Evolutionary conservation across 2,329 filamentous ascomycete species (phyloP), one percentile per base, ranked within the genome.

Genomic region (Apiospora marii): DNA sequence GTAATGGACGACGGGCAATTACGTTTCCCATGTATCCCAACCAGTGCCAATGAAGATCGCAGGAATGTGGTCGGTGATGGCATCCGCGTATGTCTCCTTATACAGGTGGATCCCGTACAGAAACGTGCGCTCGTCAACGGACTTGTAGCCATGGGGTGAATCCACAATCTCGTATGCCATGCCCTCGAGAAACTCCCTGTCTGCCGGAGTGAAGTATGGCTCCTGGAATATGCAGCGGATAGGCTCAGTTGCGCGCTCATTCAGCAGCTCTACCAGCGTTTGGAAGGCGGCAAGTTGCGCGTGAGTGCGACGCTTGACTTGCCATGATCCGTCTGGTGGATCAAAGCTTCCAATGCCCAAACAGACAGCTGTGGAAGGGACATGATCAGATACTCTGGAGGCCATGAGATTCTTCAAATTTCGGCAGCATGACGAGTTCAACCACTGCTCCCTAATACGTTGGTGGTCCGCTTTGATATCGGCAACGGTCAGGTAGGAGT

Each of bases 91-190:
- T 53, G 88, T 85, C 49, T 81, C 83, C 30, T 82, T 83, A 72
- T 90, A 90, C 72, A 91, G 84, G 69, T 93, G 91, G 0, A 93
- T 85, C 1, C 89, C 91, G 74, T 89, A 93, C 2, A 92, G 83
- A 1, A 94, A 78, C 0, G 89, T 87, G 0, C 81, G 76, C 0
- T 78, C 68, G 22, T 85, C 83, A 13, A 93, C 83, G 7, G 85
- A 75, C 0, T 84, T 79, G 75, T 89, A 91, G 0, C 85, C 91
- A 0, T 72, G 77, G 0, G 92, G 92, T 1, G 87, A 83, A 0
- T 87, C 82, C 4, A 88, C 82, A 4, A 88, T 83, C 2, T 81
- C 71, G 70, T 89, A 88, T n/a, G 89, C 88, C 0, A 92, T 85
- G 30, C 84, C 82, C 72, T 84, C 78, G 41, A 92, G 85, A 75